These are phyloP conservation scores for Proliferodiscus dingleyae DNA, from an alignment of 2,329 filamentous ascomycete species.

Conservation along the genomic window DNA sequence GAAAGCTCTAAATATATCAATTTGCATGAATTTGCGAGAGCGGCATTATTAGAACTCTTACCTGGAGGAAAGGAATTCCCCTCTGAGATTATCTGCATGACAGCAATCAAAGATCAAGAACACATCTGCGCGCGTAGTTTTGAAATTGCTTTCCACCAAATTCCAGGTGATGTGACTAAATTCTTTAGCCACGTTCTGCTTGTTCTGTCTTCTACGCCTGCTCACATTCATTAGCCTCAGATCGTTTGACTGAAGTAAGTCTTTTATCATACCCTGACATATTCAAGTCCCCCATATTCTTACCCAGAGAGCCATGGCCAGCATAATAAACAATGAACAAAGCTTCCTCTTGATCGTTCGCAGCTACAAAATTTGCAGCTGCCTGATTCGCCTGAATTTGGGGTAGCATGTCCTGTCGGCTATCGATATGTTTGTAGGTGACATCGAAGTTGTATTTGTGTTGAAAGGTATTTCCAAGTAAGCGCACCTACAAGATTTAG, in stretches of 20 bases:
- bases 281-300: not conserved
- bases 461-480: conserved; percentile 2
- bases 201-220: not conserved
- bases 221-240: no score
- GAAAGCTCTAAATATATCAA: conserved; percentile 9
- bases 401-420: not conserved
- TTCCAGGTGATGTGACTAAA: conserved; percentile 12
- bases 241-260: no score
- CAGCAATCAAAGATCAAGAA: conserved; percentile 22
- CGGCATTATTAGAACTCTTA: not conserved
- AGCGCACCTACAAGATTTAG: conserved; percentile 6
- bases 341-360: conserved; percentile 5
- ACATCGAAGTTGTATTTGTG: conserved; percentile 6
- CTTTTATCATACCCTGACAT: conserved; percentile 13
- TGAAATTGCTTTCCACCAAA: conserved; percentile 7
- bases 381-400: conserved; percentile 11
- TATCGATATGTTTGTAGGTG: not conserved
- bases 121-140: conserved; percentile 9
- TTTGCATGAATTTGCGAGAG: not conserved
- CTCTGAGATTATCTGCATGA: conserved; percentile 12
- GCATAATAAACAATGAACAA: conserved; percentile 18
- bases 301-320: conserved; percentile 10
- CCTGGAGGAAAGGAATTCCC: conserved; percentile 1
- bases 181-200: not conserved
- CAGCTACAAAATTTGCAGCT: conserved; percentile 11